Evolutionary conservation across 1,139 yeast genomes (phyloP).

Genomic region (Geotrichum reessii): DNA sequence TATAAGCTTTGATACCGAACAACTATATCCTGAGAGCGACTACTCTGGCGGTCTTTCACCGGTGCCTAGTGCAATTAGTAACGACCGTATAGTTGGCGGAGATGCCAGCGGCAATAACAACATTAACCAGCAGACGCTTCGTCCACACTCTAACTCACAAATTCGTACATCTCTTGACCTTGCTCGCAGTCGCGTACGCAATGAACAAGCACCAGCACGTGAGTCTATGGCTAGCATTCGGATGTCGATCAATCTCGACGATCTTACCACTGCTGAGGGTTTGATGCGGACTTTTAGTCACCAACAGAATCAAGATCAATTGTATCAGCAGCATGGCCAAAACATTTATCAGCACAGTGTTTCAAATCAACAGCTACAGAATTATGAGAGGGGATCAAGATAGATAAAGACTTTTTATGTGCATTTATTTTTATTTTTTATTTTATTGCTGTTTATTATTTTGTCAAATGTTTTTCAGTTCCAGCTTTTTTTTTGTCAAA

Average conservation of each 20-base stretch:
- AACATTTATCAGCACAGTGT: neutral
- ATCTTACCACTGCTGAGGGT: constrained; percentile 31
- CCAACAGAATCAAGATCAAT: neutral
- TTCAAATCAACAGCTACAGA: neutral
- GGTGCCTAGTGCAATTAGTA: neutral
- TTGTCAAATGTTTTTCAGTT: no score
- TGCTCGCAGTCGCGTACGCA: constrained; percentile 24
- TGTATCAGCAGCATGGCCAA: neutral
- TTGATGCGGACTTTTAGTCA: constrained; percentile 22
- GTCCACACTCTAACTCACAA: neutral
- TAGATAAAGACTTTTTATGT: neutral
- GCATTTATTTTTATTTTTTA: neutral
- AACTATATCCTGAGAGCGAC: constrained; percentile 6
- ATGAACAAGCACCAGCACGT: constrained; percentile 30
- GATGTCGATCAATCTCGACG: constrained; percentile 28
- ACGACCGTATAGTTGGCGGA: neutral
- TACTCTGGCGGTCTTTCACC: neutral
- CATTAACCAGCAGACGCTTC: neutral
- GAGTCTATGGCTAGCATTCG: constrained; percentile 28
- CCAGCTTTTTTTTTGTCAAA: no score
- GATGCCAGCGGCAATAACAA: neutral
- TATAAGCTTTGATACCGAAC: constrained; percentile 8
- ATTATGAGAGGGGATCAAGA: no score
- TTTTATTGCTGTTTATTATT: no score
- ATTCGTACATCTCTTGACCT: constrained; percentile 20